Base-by-base conservation (phyloP, 2,329 filamentous ascomycete species). In the Pestalotiopsis sp. region DNA sequence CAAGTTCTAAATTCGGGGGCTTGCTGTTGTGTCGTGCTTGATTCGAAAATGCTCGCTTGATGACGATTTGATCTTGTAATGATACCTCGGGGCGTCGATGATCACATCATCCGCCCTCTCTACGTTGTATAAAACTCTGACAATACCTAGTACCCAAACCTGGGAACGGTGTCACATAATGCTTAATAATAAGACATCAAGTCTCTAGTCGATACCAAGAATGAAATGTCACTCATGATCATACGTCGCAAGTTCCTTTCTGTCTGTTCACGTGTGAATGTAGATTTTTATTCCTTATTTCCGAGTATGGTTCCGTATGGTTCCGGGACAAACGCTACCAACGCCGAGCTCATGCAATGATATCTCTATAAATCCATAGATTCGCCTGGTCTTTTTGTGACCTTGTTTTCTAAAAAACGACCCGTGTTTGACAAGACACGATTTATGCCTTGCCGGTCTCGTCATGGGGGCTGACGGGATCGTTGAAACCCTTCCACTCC, bases 301-400 rank as follows among this genome's bases (percentile, higher is more conserved):
- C 31, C 31, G 31, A 36, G 31, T 36, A 36, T 36, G 31, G 59
- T 20, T 36, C n/a, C 36, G 20, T n/a, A 14, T 36, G 59, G 12
- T 13, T 36, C 36, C 13, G 13, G 13, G 36, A 20, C 13, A 62
- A 20, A 36, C 31, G 60, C 62, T 65, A 17, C 67, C 63, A 68
- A 68, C 67, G 67, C 67, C 67, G 41, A 60, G 67, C 62, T 61
- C 27, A 68, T 68, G 67, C 57, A 68, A 52, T 49, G 11, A 52
- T 49, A 23, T 49, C 61, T 64, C 17, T 64, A 20, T 64, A 52
- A 17, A 31, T 36, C 36, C 12, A 31, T 23, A 5, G 25, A 59
- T 12, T 59, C 17, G 57, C 25, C 27, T 23, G 27, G 57, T 23
- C 45, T 52, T 52, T 13, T 36, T 11, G 27, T 13, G 13, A 36